Evolutionary conservation across 176 grass and related monocot genomes (phyloP), one percentile per base, ranked within the genome.

Genomic region (Carex pumila): DNA sequence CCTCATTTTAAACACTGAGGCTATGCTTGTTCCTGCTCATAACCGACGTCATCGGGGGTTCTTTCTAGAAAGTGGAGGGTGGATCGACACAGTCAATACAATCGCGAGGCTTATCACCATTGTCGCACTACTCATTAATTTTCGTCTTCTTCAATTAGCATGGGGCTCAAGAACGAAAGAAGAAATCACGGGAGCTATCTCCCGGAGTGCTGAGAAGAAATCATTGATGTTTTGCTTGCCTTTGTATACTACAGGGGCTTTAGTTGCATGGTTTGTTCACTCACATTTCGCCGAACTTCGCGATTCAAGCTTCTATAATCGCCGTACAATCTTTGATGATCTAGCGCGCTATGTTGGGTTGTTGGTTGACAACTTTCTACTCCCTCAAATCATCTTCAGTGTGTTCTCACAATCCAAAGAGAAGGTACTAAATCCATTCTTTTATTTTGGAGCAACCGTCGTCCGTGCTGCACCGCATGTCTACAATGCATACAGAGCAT

Each of bases 31-130:
- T 80, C 86, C 78, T 70, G 82, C 85, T 85, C 89, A 49, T 61
- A 93, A 88, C 79, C 84, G 87, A 18, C 89, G 4, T 5, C 5
- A 84, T 41, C 39, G 4, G 39, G 5, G 0, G 4, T 56, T 91
- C 30, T 84, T 84, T 1, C 79, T 88, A 39, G 72, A 83, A 52
- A 88, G 57, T 32, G 90, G 89, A 4, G 95, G 92, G 39, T 94
- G 95, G 92, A 87, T 91, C 34, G 92, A 98, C 72, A 86, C 87
- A 64, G 90, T 92, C 78, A 92, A 98, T 87, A 87, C 94, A 5
- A 90, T 93, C 68, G 87, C 92, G 64, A 87, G 92, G 39, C 81
- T 98, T 85, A 88, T 98, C 62, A 94, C 84, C 13, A 91, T 93
- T 87, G 66, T 91, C 61, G 88, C 87, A 29, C 92, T 98, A 73